Evolutionary conservation across 2,329 filamentous ascomycete genomes (phyloP).

Genomic region (Dactylonectria macrodidyma): DNA sequence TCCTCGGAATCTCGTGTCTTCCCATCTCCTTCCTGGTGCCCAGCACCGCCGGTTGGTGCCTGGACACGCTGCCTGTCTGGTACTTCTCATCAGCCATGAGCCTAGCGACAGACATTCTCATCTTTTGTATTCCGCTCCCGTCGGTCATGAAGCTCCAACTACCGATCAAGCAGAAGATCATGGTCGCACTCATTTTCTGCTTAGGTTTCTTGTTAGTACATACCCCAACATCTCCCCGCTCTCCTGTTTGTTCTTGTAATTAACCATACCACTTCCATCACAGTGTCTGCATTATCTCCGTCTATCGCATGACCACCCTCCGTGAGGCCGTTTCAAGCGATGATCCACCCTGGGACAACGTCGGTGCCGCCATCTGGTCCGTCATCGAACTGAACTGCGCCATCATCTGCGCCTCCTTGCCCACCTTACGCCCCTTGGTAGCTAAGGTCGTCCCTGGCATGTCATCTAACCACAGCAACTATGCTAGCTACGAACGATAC

Average conservation of each 20-base stretch:
- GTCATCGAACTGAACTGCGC: background rate
- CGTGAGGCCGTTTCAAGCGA: slow-evolving; percentile 35
- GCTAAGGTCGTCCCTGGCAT: slow-evolving; percentile 30
- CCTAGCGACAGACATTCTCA: slow-evolving; percentile 28
- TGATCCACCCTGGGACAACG: background rate
- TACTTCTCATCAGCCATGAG: slow-evolving; percentile 50
- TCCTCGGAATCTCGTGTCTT: slow-evolving; percentile 44
- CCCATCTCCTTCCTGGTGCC: slow-evolving; percentile 46
- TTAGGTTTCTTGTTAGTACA: background rate
- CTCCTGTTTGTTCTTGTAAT: background rate
- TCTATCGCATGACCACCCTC: background rate
- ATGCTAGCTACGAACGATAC: no score
- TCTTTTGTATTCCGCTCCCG: background rate
- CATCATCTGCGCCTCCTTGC: background rate
- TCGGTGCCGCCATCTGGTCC: background rate
- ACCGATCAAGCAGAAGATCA: slow-evolving; percentile 11
- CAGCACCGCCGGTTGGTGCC: slow-evolving; percentile 43
- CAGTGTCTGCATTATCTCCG: slow-evolving; percentile 34
- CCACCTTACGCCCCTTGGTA: slow-evolving; percentile 16
- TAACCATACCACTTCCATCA: background rate
- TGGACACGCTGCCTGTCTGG: slow-evolving; percentile 50
- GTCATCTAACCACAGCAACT: no score
- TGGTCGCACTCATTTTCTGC: background rate
- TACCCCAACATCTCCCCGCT: background rate
- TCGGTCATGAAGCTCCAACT: background rate